Conservation (phyloP, 2,329 filamentous ascomycete genomes). For the Trichoderma sp. region DNA sequence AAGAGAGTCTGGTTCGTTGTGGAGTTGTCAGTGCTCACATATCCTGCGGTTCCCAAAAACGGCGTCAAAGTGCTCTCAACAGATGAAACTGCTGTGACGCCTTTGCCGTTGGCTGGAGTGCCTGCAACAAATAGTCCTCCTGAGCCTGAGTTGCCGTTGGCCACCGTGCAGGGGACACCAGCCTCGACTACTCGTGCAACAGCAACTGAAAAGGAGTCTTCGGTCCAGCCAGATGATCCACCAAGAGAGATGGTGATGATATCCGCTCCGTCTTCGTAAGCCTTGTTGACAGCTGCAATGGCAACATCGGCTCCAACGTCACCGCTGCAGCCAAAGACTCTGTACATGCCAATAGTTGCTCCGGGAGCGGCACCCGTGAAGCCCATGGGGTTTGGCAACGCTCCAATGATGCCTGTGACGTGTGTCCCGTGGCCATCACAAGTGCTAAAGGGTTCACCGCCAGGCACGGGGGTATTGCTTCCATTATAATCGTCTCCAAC, state of each 20-base stretch:
- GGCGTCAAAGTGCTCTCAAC: conserved; percentile 39
- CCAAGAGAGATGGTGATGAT: conserved; percentile 39
- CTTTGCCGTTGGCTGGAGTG: conserved; percentile 40
- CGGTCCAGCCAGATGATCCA: conserved; percentile 30
- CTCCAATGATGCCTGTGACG: conserved; percentile 46
- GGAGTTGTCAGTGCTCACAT: not conserved
- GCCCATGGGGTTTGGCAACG: conserved; percentile 35
- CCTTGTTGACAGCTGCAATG: conserved; percentile 38
- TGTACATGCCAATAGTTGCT: conserved; percentile 40
- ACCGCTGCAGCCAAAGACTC: conserved; percentile 36
- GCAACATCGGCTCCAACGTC: conserved; percentile 36
- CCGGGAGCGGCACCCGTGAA: conserved; percentile 41
- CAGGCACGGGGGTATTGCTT: conserved; percentile 33
- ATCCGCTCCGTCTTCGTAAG: conserved; percentile 40
- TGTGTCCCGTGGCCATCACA: conserved; percentile 45
- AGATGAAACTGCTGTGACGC: conserved; percentile 45
- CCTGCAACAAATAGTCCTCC: conserved; percentile 41
- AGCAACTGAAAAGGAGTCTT: conserved; percentile 35
- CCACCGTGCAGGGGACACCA: conserved; percentile 41
- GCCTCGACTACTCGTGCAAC: conserved; percentile 41
- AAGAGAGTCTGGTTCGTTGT: not conserved
- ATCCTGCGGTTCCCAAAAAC: conserved; percentile 23
- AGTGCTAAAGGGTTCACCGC: conserved; percentile 37
- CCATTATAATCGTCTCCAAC: conserved; percentile 39
- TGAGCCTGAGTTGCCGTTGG: conserved; percentile 44